Evolutionary conservation across 768 basidiomycete genomes (phyloP), one percentile per base, ranked within the genome.

Genomic region (Piloderma croceum): DNA sequence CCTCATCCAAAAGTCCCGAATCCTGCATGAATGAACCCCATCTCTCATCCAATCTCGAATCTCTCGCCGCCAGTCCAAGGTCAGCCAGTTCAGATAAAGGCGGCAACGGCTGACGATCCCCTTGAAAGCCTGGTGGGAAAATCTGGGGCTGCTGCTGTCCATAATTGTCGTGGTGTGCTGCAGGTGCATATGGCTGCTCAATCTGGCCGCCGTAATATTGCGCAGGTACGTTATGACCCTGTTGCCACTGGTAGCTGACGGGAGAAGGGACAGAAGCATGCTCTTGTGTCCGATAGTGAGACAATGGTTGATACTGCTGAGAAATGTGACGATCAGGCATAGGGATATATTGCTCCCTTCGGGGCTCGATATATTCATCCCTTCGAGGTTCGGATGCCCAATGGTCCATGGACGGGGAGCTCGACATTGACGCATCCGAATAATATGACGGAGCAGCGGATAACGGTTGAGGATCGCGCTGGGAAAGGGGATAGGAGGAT

Each of bases 1-100:
- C 27, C 12, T 35, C 58, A 43, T 65, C 67, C 23, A 72, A 54
- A 45, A 67, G 62, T 3, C 76, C 73, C 6, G 71, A 74, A 40
- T 79, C 72, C 18, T 73, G 71, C 75, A 81, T 76, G 50, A 81
- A 79, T 21, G 70, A 71, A 40, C 70, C 70, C 79, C 79, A 81
- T 18, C 75, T 62, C 50, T 76, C 74, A 37, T 76, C 75, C 27
- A 79, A 50, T 25, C 74, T 61, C 32, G 75, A 74, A 43, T 72
- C 71, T 18, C 74, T 63, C 7, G 79, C 63, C 4, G 77, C 77
- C 19, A 84, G 60, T 6, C 83, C 83, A 3, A 84, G 66, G 40
- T 77, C 70, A 0, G 76, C 72, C 13, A 83, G 60, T 38, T 79
- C 77, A 13, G 68, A 46, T 32, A 51, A 43, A 32, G 61, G 51